These are phyloP conservation scores for Claviceps humidiphila DNA, from an alignment of 2,329 filamentous ascomycete species.

Conservation along the genomic window DNA sequence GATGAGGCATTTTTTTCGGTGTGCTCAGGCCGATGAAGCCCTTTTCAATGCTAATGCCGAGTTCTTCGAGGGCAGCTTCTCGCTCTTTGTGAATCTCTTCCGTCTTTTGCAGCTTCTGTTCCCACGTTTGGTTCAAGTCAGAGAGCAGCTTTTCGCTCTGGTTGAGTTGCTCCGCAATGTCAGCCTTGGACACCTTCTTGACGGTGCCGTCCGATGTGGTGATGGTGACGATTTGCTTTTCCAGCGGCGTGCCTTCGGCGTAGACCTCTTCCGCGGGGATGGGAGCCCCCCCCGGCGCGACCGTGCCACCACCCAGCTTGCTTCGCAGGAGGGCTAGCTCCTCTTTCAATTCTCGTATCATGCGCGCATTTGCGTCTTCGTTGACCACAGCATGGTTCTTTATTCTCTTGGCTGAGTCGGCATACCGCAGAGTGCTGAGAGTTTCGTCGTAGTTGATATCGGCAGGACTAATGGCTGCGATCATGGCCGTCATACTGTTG, in stretches of 20 bases:
- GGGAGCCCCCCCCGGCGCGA: conserved; percentile 31
- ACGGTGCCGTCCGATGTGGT: conserved; percentile 70
- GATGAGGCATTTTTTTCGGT: conserved; percentile 97
- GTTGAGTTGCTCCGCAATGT: conserved; percentile 90
- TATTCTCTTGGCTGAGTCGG: conserved; percentile 95
- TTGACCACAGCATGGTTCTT: conserved; percentile 99
- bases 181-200: conserved; percentile 95
- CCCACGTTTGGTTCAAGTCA: conserved; percentile 97
- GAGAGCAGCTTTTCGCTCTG: conserved; percentile 94
- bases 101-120: conserved; percentile 87
- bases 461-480: conserved; percentile 93
- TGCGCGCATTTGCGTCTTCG: conserved; percentile 95
- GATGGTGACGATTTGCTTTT: conserved; percentile 94
- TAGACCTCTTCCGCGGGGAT: conserved; percentile 68
- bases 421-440: conserved; percentile 85
- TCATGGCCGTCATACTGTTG: conserved; percentile 99
- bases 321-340: conserved; percentile 75
- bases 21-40: conserved; percentile 91
- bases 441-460: conserved; percentile 99
- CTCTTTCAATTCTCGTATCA: conserved; percentile 97
- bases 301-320: conserved; percentile 56
- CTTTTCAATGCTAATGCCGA: conserved; percentile 98
- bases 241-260: conserved; percentile 78
- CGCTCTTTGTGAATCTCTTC: conserved; percentile 97
- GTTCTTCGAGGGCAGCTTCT: conserved; percentile 85